Conservation (phyloP, 495 filamentous ascomycete genomes). For the Pyrenula aspistea region DNA sequence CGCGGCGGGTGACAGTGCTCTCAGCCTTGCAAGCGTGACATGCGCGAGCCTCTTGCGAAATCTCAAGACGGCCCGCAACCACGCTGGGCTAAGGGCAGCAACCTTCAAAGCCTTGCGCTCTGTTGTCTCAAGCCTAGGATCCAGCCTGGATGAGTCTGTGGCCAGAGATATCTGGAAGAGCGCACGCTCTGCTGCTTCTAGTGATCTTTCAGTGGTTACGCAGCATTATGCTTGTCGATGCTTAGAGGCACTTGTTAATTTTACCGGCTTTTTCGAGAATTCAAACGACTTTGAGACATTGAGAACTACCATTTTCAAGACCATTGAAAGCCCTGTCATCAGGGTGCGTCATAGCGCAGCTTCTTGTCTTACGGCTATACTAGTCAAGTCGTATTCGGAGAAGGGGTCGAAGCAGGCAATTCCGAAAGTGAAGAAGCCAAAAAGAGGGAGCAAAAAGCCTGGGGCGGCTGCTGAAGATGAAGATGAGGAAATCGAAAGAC, state of each 20-base stretch:
- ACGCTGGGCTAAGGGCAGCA: constrained; percentile 73
- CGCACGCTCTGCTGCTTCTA: constrained; percentile 59
- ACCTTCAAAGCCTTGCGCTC: constrained; percentile 73
- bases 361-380: constrained; percentile 62
- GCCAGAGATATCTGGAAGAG: constrained; percentile 91
- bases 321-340: constrained; percentile 64
- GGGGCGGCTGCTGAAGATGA: constrained; percentile 62
- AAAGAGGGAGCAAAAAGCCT: constrained; percentile 58
- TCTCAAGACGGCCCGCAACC: constrained; percentile 64
- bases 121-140: constrained; percentile 55
- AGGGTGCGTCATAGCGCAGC: constrained; percentile 77
- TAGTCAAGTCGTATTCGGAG: constrained; percentile 72
- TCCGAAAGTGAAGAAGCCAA: constrained; percentile 60
- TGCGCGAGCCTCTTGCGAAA: constrained; percentile 63
- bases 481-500: constrained; percentile 57
- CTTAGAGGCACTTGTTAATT: constrained; percentile 56
- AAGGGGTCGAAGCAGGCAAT: constrained; percentile 38
- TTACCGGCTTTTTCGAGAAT: constrained; percentile 75
- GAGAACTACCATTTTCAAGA: constrained; percentile 67
- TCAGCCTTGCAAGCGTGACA: constrained; percentile 65
- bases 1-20: constrained; percentile 84
- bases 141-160: constrained; percentile 72
- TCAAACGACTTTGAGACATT: constrained; percentile 84
- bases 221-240: constrained; percentile 73
- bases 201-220: constrained; percentile 73